Evolutionary conservation across 139 green algal species (phyloP), one percentile per base, ranked within the genome.

Genomic region (Micractinium sp.): DNA sequence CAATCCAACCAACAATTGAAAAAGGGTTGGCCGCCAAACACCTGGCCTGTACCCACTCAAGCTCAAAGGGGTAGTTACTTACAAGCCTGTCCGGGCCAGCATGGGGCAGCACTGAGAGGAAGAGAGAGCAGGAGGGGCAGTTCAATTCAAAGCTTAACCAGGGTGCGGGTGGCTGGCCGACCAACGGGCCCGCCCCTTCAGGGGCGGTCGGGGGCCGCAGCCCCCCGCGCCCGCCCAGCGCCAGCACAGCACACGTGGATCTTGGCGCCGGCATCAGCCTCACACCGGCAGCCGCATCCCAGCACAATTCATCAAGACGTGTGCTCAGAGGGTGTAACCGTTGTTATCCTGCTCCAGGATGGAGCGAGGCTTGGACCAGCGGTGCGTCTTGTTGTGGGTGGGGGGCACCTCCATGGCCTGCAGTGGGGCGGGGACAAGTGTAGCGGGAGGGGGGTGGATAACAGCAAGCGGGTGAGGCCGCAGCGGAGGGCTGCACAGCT

Each of bases 301-400:
- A 71, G 63, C 63, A 71, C 63, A 31, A 9, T 56, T 56, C 47
- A 56, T 5, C 47, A 56, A 56, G 47, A 56, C 9, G 47, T 56
- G 47, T 56, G 0, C 27, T 91, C 74, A 93, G 18, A 91, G 13
- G 2, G 90, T 93, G 77, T 93, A 93, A 0, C 91, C 91, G 81
- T 92, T 92, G 86, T 91, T 90, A 71, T 90, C 85, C 23, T 90
- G 33, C 25, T 94, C 92, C 41, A 93, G 77, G 75, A 93, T 89
- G 56, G 73, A 53, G 3, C 81, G 79, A 29, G 38, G 83, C 66
- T 82, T 61, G 35, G 27, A 27, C 73, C 86, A 90, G 63, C n/a
- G 86, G 81, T 89, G 22, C 33, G 76, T 39, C 82, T 82, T 80
- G 77, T 73, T 84, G 39, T 77, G 71, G n/a, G 85, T 89, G 18